Evolutionary conservation across 148 eudicot genomes (phyloP), one percentile per base, ranked within the genome.

Genomic region (Persicaria tinctoria): DNA sequence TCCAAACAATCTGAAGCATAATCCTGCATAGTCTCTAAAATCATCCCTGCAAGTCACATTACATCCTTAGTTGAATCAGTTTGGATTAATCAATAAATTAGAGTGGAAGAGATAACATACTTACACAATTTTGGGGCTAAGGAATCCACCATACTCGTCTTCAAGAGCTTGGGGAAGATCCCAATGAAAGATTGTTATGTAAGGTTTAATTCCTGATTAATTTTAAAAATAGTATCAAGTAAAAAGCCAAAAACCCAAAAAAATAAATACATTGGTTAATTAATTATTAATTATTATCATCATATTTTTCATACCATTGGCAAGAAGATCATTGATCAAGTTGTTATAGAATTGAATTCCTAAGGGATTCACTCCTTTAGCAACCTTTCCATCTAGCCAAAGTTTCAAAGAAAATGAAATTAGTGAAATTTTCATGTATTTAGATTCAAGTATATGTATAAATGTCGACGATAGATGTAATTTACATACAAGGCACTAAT

Each of bases 1-100:
- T 14, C 90, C 97, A 77, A 93, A 93, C 56, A 75, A 73, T 78
- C 79, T 70, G 32, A 93, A 93, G 79, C 98, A 93, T 60, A 75
- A 83, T 70, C 79, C 80, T 2, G 94, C 92, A 77, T 78, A 92
- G 76, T 82, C 64, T 3, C 81, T 74, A 78, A 81, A 92, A 51
- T 92, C 97, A 45, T 92, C 91, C 83, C 95, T 92, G 41, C 4
- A 63, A 23, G 5, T 53, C n/a, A 9, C 68, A 63, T 53, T 53
- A 16, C 16, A 16, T 12, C 27, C n/a, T 53, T 16, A 16, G 57
- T 53, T 16, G 11, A 9, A 53, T 53, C 57, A 9, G 3, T 9
- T 53, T 10, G 57, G 16, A 20, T 20, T 53, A 16, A 53, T 53
- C 16, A 53, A 53, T 10, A 53, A 53, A 53, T 32, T 32, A 32